Evolutionary conservation across 2,329 filamentous ascomycete species (phyloP), one percentile per base, ranked within the genome.

Genomic region (Alternaria sp.): DNA sequence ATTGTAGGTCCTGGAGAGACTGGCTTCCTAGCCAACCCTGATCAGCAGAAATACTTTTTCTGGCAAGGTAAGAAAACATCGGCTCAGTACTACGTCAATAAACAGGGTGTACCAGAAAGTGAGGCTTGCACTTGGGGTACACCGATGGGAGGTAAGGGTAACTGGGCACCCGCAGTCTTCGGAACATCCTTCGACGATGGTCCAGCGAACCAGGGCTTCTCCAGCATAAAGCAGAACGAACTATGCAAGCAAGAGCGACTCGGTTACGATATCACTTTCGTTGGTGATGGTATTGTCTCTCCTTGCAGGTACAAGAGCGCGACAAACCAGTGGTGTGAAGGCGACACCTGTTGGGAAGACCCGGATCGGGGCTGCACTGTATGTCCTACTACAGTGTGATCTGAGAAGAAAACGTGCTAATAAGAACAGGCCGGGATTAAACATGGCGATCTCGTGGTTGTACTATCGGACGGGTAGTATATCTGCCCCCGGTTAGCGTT

Each of bases 71-170:
- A 86, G 78, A 71, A 82, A 51, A 98, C 95, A 53, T 94, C 92
- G 48, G 94, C 94, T 44, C 95, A 98, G 82, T 98, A 97, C 86
- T 99, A 99, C 78, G 87, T 98, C 81, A 98, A 98, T 87, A 91
- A 91, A 72, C 85, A 87, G 70, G 93, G 93, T 62, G 83, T 91
- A 54, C 71, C 80, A 18, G 81, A 88, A 59, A 78, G 88, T 66
- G 81, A 94, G 12, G 91, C 87, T 51, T 99, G 95, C 82, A 80
- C 86, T 59, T 98, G 95, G 95, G 83, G 86, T 52, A 84, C 84
- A 20, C 83, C 88, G 60, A 89, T 78, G 56, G 74, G 82, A 59
- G 80, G 84, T 64, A 78, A 84, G 58, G 89, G 95, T 67, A 97
- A 99, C 87, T 97, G 87, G 86, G 90, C 95, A 48, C 94, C 95